Percentiles rank a stretch among this genome's conserved stretches.
Evolutionary conservation across 306 rosid species (phyloP).

Genomic region (Cicer chorassanicum): DNA sequence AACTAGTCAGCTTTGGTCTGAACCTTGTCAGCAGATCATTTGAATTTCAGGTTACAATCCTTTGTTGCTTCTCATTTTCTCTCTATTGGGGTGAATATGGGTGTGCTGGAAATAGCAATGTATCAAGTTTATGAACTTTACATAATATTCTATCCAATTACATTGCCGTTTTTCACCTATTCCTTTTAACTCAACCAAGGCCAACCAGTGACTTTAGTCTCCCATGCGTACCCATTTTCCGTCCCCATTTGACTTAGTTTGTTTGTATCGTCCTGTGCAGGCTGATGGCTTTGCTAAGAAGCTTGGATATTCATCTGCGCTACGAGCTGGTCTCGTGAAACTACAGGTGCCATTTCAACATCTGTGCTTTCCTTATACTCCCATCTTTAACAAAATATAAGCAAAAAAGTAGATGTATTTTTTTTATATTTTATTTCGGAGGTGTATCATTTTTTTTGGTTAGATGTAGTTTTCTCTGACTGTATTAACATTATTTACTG

Average conservation of each 20-base stretch:
- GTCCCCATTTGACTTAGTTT: constrained; percentile 10
- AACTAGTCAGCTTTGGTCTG: constrained; percentile 85
- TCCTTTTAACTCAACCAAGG: constrained; percentile 2
- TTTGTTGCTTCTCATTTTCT: constrained; percentile 27
- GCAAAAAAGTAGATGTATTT: too few relatives aligned
- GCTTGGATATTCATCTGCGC: constrained; percentile 74
- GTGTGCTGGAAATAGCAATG: not conserved
- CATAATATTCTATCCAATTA: not conserved
- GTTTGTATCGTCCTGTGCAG: constrained; percentile 50
- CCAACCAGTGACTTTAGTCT: constrained; percentile 21
- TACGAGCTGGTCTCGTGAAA: constrained; percentile 79
- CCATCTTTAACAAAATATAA: too few relatives aligned
- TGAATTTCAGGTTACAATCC: constrained; percentile 78
- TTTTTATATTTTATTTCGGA: too few relatives aligned
- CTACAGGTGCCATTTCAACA: constrained; percentile 64
- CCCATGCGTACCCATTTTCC: not conserved
- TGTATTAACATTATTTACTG: constrained; percentile 2
- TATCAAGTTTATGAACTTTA: not conserved
- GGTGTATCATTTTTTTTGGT: not conserved
- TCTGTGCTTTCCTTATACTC: constrained; percentile 2
- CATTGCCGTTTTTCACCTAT: constrained; percentile 12
- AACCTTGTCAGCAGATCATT: constrained; percentile 92
- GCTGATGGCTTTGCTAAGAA: constrained; percentile 89
- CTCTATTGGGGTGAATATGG: constrained; percentile 11
- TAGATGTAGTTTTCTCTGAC: constrained; percentile 8